Evolutionary conservation across 805 yeast species (phyloP).

Genomic region (Candida incommunis): DNA sequence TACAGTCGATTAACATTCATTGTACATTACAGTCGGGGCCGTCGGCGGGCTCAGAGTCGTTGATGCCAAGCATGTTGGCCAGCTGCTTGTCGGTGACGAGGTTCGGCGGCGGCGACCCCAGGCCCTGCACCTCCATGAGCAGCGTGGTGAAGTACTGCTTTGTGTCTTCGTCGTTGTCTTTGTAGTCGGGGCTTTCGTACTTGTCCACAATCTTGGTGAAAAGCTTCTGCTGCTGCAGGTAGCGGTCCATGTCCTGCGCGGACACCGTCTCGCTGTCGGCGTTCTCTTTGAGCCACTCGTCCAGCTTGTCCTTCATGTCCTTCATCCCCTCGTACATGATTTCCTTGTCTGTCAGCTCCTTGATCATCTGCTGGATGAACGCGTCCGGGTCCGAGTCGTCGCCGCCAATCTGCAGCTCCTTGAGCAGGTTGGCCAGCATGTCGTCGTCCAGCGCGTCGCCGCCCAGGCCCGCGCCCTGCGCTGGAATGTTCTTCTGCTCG

Average conservation of each 20-base stretch:
- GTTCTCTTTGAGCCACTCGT: conserved; percentile 50
- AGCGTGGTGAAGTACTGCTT: conserved; percentile 40
- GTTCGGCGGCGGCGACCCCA: conserved; percentile 73
- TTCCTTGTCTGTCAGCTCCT: conserved; percentile 68
- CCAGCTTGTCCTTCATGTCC: conserved; percentile 61
- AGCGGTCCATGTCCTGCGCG: conserved; percentile 36
- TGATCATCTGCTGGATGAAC: conserved; percentile 45
- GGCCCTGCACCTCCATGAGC: conserved; percentile 47
- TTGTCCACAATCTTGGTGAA: conserved; percentile 46
- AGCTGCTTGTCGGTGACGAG: conserved; percentile 38
- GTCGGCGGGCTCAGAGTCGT: not conserved
- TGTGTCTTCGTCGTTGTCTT: conserved; percentile 30
- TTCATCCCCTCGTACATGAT: conserved; percentile 80
- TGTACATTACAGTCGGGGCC: not conserved
- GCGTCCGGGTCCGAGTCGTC: conserved; percentile 28
- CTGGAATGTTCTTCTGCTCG: conserved; percentile 61
- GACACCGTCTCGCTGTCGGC: conserved; percentile 24
- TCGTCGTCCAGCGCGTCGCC: conserved; percentile 10
- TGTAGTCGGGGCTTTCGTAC: conserved; percentile 53
- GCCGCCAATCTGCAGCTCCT: conserved; percentile 5
- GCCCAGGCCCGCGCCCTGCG: conserved; percentile 24
- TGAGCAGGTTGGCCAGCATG: conserved; percentile 7
- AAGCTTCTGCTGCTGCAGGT: conserved; percentile 45
- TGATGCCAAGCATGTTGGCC: not conserved
- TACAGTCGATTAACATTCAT: not conserved